Evolutionary conservation across 2,329 filamentous ascomycete genomes (phyloP), one percentile per base, ranked within the genome.

Genomic region (Bipolaris bicolor): DNA sequence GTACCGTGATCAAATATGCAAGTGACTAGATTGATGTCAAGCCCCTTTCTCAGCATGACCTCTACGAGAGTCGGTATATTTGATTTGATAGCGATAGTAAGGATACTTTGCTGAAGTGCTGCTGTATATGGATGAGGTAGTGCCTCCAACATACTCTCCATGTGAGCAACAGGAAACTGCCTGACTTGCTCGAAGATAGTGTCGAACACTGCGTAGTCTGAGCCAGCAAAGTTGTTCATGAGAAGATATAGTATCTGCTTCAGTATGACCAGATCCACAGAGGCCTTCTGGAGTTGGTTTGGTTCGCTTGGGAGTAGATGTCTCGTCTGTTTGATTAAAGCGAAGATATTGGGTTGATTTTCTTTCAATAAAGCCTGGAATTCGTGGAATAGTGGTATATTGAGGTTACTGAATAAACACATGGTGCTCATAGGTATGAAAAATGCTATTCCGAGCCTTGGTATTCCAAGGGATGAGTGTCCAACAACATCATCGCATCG

Each of bases 81-180:
- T 24, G 40, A 46, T n/a, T 57, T 53, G 39, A 60, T 60, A 3
- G 57, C 49, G 20, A 60, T 57, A 7, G 53, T 60, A 9, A 57
- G 36, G 18, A 60, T 53, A 34, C 49, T 60, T 47, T 60, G 57
- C 31, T 57, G 37, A 16, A 57, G 37, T 31, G 57, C 53, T 16
- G 37, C 20, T 1, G 45, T 20, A 18, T 53, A 60, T 5, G 57
- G 53, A 6, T 36, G n/a, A 3, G 57, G 57, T 16, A 57, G 10
- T 2, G 41, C 20, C 10, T 60, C 10, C n/a, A 60, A 16, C 7
- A 60, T 37, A 2, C 47, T 20, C 29, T 53, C 33, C 46, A 57
- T 47, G 36, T 60, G 57, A 7, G 39, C 11, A 5, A 51, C 10
- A 15, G 53, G 33, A 33, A 57, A 57, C 5, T 31, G 26, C 10